A percentile compares a stretch with the other conserved stretches of the same genome.
phyloP scores from a whole-genome alignment of 768 basidiomycete species.

The Rhodosporidiobolus sp. region DNA sequence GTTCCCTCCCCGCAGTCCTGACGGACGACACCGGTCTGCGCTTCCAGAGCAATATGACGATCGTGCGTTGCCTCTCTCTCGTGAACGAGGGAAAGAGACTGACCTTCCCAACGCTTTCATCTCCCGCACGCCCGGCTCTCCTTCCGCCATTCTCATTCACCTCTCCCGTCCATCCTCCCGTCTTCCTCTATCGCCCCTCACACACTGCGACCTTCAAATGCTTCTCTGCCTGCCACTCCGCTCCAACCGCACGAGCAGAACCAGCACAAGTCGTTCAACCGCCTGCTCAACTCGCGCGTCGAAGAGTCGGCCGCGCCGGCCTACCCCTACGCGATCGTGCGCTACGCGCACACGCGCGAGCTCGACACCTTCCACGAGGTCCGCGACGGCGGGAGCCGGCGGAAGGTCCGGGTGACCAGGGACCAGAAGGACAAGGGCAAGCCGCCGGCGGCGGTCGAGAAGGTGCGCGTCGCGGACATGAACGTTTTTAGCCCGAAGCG shows the following conservation, averaged over 20 bases:
- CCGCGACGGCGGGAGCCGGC: conserved; percentile 47
- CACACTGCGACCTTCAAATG: background rate
- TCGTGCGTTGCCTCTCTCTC: conserved; percentile 55
- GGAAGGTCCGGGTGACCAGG: conserved; percentile 76
- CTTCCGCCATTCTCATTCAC: background rate
- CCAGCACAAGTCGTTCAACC: conserved; percentile 85
- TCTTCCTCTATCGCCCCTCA: background rate
- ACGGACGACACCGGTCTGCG: conserved; percentile 63
- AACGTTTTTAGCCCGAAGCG: conserved; percentile 81
- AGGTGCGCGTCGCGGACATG: conserved; percentile 78
- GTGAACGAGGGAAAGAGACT: background rate
- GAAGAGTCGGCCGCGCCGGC: conserved; percentile 57
- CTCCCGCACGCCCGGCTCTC: background rate
- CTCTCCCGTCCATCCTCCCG: background rate
- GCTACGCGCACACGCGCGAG: conserved; percentile 72
- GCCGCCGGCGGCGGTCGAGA: conserved; percentile 65
- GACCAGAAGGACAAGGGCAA: conserved; percentile 65
- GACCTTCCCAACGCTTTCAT: background rate
- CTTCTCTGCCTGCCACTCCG: conserved; percentile 5
- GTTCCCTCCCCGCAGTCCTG: conserved; percentile 58
- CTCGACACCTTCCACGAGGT: conserved; percentile 51
- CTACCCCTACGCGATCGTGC: conserved; percentile 59
- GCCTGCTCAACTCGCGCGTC: conserved; percentile 77
- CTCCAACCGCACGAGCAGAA: conserved; percentile 52
- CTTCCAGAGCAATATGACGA: conserved; percentile 91